Conservation (phyloP, 306 rosid species). For the Luffa aegyptiaca region DNA sequence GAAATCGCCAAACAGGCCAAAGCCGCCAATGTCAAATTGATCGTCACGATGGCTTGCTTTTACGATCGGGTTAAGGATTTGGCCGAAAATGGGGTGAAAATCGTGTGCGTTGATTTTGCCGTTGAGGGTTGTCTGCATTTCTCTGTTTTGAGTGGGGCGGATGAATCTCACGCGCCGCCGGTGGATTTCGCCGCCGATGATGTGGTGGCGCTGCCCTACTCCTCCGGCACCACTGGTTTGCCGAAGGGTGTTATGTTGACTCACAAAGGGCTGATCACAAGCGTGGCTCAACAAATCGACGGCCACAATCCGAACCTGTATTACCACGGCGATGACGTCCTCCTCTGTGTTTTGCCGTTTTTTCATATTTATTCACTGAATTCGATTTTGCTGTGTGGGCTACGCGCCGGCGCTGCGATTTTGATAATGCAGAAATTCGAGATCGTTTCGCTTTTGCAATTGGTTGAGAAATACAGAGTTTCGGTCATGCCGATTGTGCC, state of each 20-base stretch:
- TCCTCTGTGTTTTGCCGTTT: constrained; percentile 59
- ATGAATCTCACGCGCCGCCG: constrained; percentile 13
- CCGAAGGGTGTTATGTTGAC: constrained; percentile 85
- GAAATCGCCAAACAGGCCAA: constrained; percentile 59
- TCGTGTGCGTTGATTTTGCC: constrained; percentile 28
- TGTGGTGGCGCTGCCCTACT: constrained; percentile 66
- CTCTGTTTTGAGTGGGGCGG: constrained; percentile 28
- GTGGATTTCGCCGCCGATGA: constrained; percentile 31
- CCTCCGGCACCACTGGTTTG: constrained; percentile 65
- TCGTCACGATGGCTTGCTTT: constrained; percentile 36
- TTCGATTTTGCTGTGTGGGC: constrained; percentile 58
- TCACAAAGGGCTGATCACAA: constrained; percentile 59
- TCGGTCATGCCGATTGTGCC: constrained; percentile 51
- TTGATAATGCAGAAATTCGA: constrained; percentile 63
- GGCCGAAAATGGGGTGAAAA: neutral
- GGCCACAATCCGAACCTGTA: constrained; percentile 73
- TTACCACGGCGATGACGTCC: constrained; percentile 34
- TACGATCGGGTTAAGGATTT: constrained; percentile 51
- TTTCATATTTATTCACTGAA: constrained; percentile 68
- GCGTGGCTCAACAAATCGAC: constrained; percentile 69
- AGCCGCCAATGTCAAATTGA: constrained; percentile 41
- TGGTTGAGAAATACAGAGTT: constrained; percentile 34
- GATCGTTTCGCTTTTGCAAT: constrained; percentile 25
- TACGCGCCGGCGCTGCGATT: constrained; percentile 54
- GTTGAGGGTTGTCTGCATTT: constrained; percentile 32